Percentiles rank a stretch among this genome's conserved stretches.
These are phyloP conservation scores for Colletotrichum sp. DNA, from an alignment of 2,329 filamentous ascomycete species.

Conservation along the genomic window DNA sequence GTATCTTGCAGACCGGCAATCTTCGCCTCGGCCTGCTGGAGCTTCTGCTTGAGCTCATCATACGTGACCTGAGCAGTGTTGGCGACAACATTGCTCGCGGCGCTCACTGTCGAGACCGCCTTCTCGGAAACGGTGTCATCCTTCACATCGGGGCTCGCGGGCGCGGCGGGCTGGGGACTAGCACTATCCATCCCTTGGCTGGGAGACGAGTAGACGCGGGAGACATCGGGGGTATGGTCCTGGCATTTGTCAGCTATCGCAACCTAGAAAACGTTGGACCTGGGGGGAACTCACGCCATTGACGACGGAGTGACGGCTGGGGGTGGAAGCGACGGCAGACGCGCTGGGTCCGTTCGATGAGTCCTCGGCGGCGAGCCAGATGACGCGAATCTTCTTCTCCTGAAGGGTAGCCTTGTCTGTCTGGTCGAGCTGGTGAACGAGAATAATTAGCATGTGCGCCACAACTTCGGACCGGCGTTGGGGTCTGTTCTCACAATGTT, in stretches of 20 bases:
- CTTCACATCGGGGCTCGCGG: constrained; percentile 37
- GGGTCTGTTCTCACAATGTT: constrained; percentile 28
- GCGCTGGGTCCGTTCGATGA: constrained; percentile 23
- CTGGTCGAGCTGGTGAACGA: constrained; percentile 70
- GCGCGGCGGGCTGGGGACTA: constrained; percentile 26
- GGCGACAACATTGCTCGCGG: constrained; percentile 54
- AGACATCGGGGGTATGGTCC: constrained; percentile 48
- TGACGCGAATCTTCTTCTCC: constrained; percentile 95
- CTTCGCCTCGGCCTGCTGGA: constrained; percentile 76
- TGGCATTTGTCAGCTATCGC: constrained; percentile 26
- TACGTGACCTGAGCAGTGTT: constrained; percentile 45
- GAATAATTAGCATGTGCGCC: constrained; percentile 12
- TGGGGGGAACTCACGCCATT: constrained; percentile 33
- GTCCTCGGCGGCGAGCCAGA: constrained; percentile 74
- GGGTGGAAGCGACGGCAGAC: constrained; percentile 36
- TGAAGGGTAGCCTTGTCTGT: constrained; percentile 80
- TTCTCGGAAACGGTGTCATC: constrained; percentile 32
- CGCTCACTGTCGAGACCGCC: constrained; percentile 36
- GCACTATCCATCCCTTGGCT: constrained; percentile 32
- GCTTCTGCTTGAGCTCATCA: constrained; percentile 73
- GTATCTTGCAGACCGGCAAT: constrained; percentile 74
- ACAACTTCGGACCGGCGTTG: not conserved
- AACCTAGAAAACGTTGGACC: not conserved
- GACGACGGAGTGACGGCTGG: constrained; percentile 41
- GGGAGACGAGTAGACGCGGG: constrained; percentile 52